Conservation (phyloP, 495 filamentous ascomycete genomes). For the Podospora bellae-mahoneyi region DNA sequence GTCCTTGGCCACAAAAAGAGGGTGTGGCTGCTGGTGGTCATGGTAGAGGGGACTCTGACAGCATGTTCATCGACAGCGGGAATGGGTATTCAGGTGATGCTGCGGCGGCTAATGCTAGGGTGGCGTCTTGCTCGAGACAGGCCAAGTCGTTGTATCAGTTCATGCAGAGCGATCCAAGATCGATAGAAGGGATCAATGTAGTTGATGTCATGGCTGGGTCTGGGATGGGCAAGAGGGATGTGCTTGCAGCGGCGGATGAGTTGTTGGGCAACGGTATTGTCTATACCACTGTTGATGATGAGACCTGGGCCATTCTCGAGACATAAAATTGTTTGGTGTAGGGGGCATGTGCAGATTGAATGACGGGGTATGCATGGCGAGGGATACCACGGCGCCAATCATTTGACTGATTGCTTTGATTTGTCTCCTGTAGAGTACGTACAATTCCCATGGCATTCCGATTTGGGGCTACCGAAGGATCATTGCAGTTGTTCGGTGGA, state of each 20-base stretch:
- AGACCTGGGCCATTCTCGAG: conserved; percentile 72
- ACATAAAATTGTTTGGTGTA: not conserved
- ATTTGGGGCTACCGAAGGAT: not conserved
- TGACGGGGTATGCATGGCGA: not conserved
- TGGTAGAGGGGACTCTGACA: conserved; percentile 32
- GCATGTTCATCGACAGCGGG: conserved; percentile 52
- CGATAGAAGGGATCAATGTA: conserved; percentile 75
- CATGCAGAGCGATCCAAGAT: conserved; percentile 60
- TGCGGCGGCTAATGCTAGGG: conserved; percentile 23
- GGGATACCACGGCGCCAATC: not conserved
- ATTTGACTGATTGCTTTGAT: not conserved
- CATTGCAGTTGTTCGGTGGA: not conserved
- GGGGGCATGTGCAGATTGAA: not conserved
- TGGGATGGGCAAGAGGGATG: conserved; percentile 61
- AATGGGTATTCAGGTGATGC: conserved; percentile 27
- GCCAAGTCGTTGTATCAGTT: conserved; percentile 67
- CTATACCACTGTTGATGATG: conserved; percentile 88
- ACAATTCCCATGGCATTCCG: not conserved
- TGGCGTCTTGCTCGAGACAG: conserved; percentile 50
- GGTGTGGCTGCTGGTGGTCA: conserved; percentile 36
- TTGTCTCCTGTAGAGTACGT: not conserved
- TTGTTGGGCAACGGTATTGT: conserved; percentile 67
- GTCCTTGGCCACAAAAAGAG: conserved; percentile 27
- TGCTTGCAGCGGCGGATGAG: conserved; percentile 73
- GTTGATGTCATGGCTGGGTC: conserved; percentile 65